Evolutionary conservation across 140 eudicot species (phyloP), one percentile per base, ranked within the genome.

Genomic region (Flaveria floridana): DNA sequence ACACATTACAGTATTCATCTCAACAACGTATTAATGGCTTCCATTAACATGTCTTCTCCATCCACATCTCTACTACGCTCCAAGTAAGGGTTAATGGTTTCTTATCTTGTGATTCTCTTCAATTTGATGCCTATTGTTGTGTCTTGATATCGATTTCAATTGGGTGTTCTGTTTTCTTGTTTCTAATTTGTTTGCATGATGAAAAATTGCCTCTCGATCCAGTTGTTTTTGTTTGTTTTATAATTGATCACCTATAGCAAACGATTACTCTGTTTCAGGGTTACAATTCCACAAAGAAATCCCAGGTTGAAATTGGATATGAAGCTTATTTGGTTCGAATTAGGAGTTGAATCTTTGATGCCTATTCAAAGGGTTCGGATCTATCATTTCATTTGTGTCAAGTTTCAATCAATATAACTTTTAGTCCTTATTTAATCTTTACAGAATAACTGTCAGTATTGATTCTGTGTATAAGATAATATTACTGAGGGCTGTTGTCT

Each of bases 1-100:
- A 4, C 44, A 46, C 11, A 26, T 63, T 59, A 23, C 66, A 63
- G 41, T 61, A 25, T 61, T 61, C 68, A 15, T 30, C 3, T 28
- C 68, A 34, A 34, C 41, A 34, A 34, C 41, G 41, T 4, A 34
- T 34, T 8, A 34, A 65, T 65, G 71, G 71, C 52, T 65, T 65
- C 71, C 51, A 65, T 65, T 18, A 65, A 39, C 67, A 61, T 61
- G 67, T 61, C 42, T 61, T 61, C 42, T 39, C 15, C 52, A 34
- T 65, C 71, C 25, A 34, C 69, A 64, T 64, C 71, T 65, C 26
- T 86, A 26, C 77, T 84, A 39, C 81, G 65, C 65, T 75, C 95
- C 9, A 80, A 74, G 95, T 88, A 82, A 82, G 81, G 50, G 13
- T 44, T 44, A 44, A 42, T 44, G 9, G 7, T 21, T 34, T 14